These are phyloP conservation scores for Euclidium syriacum DNA, from an alignment of 345 rosid species.

Conservation along the genomic window DNA sequence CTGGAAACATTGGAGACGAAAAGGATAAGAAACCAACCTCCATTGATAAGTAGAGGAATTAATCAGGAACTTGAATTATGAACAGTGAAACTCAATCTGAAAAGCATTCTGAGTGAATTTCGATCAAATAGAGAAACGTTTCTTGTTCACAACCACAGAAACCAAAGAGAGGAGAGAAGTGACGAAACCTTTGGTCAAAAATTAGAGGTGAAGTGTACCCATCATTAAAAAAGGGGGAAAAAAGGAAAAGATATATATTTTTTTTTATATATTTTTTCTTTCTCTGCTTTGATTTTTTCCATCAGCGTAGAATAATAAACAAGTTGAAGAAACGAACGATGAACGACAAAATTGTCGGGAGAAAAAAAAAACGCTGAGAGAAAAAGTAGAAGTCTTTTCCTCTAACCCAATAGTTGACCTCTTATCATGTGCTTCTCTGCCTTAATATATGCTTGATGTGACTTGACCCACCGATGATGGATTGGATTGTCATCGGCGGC, in stretches of 20 bases:
- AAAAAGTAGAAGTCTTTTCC: slow-evolving; percentile 10
- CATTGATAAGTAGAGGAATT: slow-evolving; percentile 14
- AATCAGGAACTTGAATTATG: background rate
- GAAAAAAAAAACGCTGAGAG: slow-evolving; percentile 7
- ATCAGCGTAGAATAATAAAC: slow-evolving; percentile 16
- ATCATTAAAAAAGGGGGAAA: background rate
- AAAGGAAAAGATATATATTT: background rate
- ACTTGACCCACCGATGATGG: background rate
- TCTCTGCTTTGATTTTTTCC: slow-evolving; percentile 8
- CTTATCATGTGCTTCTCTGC: background rate
- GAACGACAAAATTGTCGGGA: slow-evolving; percentile 6
- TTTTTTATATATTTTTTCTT: background rate
- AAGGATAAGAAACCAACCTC: slow-evolving; percentile 25
- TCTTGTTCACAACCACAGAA: too few species aligned
- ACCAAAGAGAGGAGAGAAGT: slow-evolving; percentile 5
- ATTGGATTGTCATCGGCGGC: slow-evolving; percentile 13
- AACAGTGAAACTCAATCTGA: slow-evolving; percentile 7
- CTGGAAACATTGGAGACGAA: background rate
- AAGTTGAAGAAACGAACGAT: slow-evolving; percentile 22
- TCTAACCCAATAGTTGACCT: background rate
- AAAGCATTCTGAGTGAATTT: slow-evolving; percentile 2
- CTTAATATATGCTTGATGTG: slow-evolving; percentile 14
- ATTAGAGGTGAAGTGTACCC: slow-evolving; percentile 31
- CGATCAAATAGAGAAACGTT: background rate
- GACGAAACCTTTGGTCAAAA: slow-evolving; percentile 21